Conservation (phyloP, 345 rosid species). For the Geranium rotundifolium region DNA sequence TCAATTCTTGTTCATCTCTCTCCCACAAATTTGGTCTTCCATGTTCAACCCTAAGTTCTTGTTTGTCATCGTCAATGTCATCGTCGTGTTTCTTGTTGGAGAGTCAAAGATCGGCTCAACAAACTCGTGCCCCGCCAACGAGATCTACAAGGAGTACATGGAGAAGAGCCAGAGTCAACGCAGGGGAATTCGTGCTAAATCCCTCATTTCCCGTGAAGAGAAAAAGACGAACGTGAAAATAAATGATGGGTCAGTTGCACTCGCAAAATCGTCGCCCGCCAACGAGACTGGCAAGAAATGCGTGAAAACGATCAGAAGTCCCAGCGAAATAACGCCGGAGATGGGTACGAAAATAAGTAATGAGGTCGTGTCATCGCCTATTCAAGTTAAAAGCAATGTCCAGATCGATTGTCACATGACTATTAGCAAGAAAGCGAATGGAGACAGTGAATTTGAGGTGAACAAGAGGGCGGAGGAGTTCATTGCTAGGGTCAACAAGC, state of each 20-base stretch:
- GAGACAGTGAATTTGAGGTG: conserved; percentile 19
- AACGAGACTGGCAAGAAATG: no score
- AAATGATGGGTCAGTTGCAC: not conserved
- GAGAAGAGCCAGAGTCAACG: conserved; percentile 15
- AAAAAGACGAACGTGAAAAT: conserved; percentile 1
- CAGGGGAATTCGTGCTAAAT: not conserved
- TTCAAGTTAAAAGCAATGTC: no score
- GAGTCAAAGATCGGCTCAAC: conserved; percentile 25
- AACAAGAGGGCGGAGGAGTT: conserved; percentile 49
- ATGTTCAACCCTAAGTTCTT: conserved; percentile 29
- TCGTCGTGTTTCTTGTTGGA: conserved; percentile 40
- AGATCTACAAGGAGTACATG: conserved; percentile 38
- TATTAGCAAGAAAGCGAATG: conserved; percentile 1
- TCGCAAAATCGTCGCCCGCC: no score
- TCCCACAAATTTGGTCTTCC: conserved; percentile 19
- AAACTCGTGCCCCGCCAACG: conserved; percentile 3
- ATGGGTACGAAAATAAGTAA: no score
- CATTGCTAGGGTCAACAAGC: conserved; percentile 52
- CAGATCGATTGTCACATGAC: no score
- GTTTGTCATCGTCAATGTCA: conserved; percentile 41
- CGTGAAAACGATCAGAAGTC: no score
- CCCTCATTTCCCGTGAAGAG: not conserved
- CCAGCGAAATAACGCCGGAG: no score
- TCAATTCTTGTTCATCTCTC: conserved; percentile 12
- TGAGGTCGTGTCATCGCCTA: no score